phyloP scores from a whole-genome alignment of 2,329 filamentous ascomycete species.

The Knoxdaviesia proteae region DNA sequence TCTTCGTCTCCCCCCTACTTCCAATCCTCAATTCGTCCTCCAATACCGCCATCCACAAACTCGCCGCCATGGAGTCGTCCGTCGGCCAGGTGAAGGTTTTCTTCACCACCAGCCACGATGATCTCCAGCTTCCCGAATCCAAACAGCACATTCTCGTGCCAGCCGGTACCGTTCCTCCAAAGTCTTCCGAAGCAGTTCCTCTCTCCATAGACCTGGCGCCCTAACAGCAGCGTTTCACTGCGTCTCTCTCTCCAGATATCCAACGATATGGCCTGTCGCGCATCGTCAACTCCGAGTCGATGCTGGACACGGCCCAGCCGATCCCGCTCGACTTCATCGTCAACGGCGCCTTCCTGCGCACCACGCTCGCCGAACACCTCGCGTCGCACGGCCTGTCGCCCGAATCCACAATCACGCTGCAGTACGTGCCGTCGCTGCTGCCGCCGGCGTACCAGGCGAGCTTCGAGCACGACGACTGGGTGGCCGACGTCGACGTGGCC shows the following conservation, averaged over 20 bases:
- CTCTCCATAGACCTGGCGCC: background rate
- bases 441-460: slow-evolving; percentile 77
- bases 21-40: too few species aligned
- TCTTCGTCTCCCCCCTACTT: too few species aligned
- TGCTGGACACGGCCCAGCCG: slow-evolving; percentile 42
- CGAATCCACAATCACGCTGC: slow-evolving; percentile 69
- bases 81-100: slow-evolving; percentile 41
- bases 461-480: slow-evolving; percentile 97
- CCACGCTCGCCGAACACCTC: slow-evolving; percentile 80
- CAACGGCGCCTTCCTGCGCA: slow-evolving; percentile 78
- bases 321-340: slow-evolving; percentile 87
- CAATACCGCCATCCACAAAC: slow-evolving; percentile 9
- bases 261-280: slow-evolving; percentile 50
- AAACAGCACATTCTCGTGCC: slow-evolving; percentile 43
- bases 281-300: slow-evolving; percentile 50
- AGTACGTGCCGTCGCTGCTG: slow-evolving; percentile 82
- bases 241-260: slow-evolving; percentile 25
- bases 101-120: slow-evolving; percentile 42
- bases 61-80: slow-evolving; percentile 16
- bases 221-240: background rate
- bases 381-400: slow-evolving; percentile 68
- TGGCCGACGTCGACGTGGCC: slow-evolving; percentile 64
- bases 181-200: background rate
- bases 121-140: slow-evolving; percentile 40
- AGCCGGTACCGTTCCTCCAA: slow-evolving; percentile 20